Evolutionary conservation across 805 yeast species (phyloP).

Genomic region (Yamadazyma takamatsuzukensis): DNA sequence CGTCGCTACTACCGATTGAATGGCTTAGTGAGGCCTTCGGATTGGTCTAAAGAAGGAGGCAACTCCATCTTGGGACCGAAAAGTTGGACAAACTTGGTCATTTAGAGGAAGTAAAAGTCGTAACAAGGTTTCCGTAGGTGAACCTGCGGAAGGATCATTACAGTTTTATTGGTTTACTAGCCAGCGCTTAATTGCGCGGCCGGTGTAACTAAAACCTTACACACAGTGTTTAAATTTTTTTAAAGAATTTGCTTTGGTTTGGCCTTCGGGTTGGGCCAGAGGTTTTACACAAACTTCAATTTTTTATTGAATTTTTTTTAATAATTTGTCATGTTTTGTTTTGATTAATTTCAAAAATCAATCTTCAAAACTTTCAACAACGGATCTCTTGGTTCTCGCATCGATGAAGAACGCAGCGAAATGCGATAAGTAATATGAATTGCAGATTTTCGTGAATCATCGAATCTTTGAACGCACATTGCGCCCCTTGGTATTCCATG

Average conservation of each 20-base stretch:
- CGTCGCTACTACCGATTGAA: slow-evolving; percentile 46
- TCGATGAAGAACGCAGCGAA: slow-evolving; percentile 46
- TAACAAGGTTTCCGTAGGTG: slow-evolving; percentile 44
- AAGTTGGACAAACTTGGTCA: slow-evolving; percentile 42
- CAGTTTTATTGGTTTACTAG: slow-evolving; percentile 17
- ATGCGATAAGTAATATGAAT: slow-evolving; percentile 41
- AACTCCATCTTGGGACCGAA: slow-evolving; percentile 32
- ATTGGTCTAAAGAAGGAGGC: slow-evolving; percentile 31
- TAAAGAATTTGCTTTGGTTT: slow-evolving; percentile 8
- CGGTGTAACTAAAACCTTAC: slow-evolving; percentile 5
- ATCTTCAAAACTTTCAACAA: slow-evolving; percentile 17
- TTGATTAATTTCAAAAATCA: slow-evolving; percentile 13
- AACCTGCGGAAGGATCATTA: slow-evolving; percentile 40
- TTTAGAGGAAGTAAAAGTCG: slow-evolving; percentile 45
- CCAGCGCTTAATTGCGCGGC: slow-evolving; percentile 30
- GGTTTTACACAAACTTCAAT: slow-evolving; percentile 8
- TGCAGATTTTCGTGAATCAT: slow-evolving; percentile 22
- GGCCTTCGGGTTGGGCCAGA: slow-evolving; percentile 10
- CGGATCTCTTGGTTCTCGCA: slow-evolving; percentile 18
- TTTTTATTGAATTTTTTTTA: slow-evolving; percentile 3
- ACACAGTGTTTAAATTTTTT: slow-evolving; percentile 9
- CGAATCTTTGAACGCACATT: slow-evolving; percentile 47
- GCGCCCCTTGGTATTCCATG: slow-evolving; percentile 33
- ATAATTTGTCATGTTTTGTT: slow-evolving; percentile 7
- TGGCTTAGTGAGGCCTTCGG: slow-evolving; percentile 42